Evolutionary conservation across 176 grass and related monocot genomes (phyloP).

Genomic region (Eremochloa ophiuroides): DNA sequence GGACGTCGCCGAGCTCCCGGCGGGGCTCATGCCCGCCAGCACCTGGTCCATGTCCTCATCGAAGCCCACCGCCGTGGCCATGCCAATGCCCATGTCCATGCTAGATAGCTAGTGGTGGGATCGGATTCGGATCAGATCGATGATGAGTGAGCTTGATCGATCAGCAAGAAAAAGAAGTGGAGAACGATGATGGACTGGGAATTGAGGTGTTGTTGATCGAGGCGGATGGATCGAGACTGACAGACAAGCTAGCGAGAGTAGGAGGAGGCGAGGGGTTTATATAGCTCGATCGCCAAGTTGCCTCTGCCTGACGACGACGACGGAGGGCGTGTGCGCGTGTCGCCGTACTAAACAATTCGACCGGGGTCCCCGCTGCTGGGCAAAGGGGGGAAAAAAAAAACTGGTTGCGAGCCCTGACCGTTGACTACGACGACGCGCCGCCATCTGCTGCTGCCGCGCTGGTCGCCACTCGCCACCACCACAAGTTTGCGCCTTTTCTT

Average conservation of each 20-base stretch:
- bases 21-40: neutral
- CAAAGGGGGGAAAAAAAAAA: constrained; percentile 1
- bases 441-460: too few relatives aligned
- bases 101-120: neutral
- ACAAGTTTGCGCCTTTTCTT: too few relatives aligned
- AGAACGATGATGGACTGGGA: neutral
- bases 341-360: constrained; percentile 13
- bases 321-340: neutral
- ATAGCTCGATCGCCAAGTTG: neutral
- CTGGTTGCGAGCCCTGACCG: constrained; percentile 24
- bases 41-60: constrained; percentile 3
- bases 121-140: neutral
- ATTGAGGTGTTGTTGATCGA: neutral
- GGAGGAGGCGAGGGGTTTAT: neutral
- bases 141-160: neutral
- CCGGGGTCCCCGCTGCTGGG: too few relatives aligned
- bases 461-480: too few relatives aligned
- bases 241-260: neutral
- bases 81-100: neutral
- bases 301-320: neutral
- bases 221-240: neutral
- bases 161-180: neutral
- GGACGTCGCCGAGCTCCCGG: neutral
- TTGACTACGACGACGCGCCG: neutral
- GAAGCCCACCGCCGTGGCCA: neutral